phyloP scores from a whole-genome alignment of 495 filamentous ascomycete genomes.

The Astrothelium macrocarpum region DNA sequence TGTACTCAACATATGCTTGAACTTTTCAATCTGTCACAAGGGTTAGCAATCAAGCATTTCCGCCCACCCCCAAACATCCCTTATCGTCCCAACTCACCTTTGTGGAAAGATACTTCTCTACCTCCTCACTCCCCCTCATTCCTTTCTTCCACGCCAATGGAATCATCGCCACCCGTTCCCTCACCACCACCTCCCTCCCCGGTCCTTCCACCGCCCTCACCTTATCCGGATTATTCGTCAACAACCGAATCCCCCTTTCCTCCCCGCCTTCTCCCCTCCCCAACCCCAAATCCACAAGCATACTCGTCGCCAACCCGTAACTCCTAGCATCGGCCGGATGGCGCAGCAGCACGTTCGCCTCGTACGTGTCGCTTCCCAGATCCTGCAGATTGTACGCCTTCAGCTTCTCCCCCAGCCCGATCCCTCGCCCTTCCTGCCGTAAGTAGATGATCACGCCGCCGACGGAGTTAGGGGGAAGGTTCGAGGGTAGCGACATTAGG shows the following conservation, averaged over 20 bases:
- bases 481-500: constrained; percentile 70
- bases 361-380: constrained; percentile 87
- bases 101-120: constrained; percentile 85
- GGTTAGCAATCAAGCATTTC: too few species aligned
- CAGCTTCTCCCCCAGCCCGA: constrained; percentile 87
- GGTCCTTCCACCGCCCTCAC: constrained; percentile 88
- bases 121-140: constrained; percentile 69
- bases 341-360: constrained; percentile 82
- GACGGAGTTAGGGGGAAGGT: constrained; percentile 35
- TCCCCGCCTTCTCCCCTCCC: constrained; percentile 52
- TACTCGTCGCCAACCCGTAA: constrained; percentile 91
- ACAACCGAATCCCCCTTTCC: constrained; percentile 62
- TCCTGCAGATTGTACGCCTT: constrained; percentile 98
- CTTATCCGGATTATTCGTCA: constrained; percentile 99
- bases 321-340: constrained; percentile 91
- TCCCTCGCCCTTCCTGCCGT: constrained; percentile 90
- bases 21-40: constrained; percentile 33
- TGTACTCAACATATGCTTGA: constrained; percentile 33
- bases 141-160: constrained; percentile 86
- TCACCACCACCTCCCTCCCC: constrained; percentile 75
- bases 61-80: too few species aligned
- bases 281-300: constrained; percentile 74
- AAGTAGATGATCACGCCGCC: constrained; percentile 93
- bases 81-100: constrained; percentile 52
- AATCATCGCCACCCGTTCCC: constrained; percentile 87